Percentiles rank a stretch among this genome's conserved stretches.
These are phyloP conservation scores for Astrocystis sublimbata DNA, from an alignment of 495 filamentous ascomycete genomes.

Conservation along the genomic window DNA sequence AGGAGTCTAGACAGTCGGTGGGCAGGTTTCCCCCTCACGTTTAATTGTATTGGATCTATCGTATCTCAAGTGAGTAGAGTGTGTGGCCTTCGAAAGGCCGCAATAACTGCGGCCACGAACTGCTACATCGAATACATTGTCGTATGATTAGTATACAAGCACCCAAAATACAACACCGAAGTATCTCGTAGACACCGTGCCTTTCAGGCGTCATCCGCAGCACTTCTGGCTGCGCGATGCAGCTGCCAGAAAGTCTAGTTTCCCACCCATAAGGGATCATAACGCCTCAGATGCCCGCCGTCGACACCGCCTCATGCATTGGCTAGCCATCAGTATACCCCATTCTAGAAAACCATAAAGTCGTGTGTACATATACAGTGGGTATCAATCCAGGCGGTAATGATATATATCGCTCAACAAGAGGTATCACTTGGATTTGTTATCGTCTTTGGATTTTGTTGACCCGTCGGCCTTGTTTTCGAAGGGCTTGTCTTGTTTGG, in stretches of 20 bases:
- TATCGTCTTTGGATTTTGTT: conserved; percentile 56
- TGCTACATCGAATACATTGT: conserved; percentile 20
- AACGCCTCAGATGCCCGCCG: conserved; percentile 12
- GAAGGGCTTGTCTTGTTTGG: neutral
- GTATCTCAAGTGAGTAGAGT: conserved; percentile 35
- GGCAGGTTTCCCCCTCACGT: no score
- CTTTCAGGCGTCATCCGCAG: neutral
- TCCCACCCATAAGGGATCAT: conserved; percentile 4
- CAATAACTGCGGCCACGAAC: conserved; percentile 3
- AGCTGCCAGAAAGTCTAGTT: conserved; percentile 4
- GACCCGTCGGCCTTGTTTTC: conserved; percentile 24
- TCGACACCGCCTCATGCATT: conserved; percentile 23
- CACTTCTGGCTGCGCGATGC: neutral
- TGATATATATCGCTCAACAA: conserved; percentile 22
- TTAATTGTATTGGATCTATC: conserved; percentile 4
- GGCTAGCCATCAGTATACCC: conserved; percentile 5
- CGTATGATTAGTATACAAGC: conserved; percentile 15
- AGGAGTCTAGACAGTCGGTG: no score
- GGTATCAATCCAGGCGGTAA: conserved; percentile 15
- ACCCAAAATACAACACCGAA: conserved; percentile 15
- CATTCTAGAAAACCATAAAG: neutral
- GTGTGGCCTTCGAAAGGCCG: conserved; percentile 22
- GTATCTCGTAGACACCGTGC: conserved; percentile 14
- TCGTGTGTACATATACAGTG: conserved; percentile 9
- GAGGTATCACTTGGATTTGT: neutral